A percentile compares a stretch with the other conserved stretches of the same genome.
These are phyloP conservation scores for Leersia perrieri DNA, from an alignment of 176 grass and related monocot genomes.

Conservation along the genomic window DNA sequence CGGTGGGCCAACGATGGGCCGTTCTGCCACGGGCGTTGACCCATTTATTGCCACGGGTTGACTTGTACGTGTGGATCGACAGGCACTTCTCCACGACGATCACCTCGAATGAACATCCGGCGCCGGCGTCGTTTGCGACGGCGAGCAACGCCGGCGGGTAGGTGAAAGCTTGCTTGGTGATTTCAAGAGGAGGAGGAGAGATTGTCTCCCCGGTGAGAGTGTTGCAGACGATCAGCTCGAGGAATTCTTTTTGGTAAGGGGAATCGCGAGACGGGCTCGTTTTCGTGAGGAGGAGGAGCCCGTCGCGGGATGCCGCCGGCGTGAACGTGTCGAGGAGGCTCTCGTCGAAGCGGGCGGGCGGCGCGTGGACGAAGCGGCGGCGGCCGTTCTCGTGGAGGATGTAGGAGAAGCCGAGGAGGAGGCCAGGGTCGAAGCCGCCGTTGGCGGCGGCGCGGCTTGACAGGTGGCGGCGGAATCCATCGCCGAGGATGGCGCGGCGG, in stretches of 20 bases:
- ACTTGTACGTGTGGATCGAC: neutral
- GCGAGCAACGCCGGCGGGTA: neutral
- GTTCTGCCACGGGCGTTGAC: neutral
- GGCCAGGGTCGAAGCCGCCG: neutral
- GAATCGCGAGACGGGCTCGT: too few species aligned
- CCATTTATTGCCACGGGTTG: neutral
- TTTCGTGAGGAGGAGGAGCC: neutral
- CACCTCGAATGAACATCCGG: neutral
- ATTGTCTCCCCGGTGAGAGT: neutral
- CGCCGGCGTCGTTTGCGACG: neutral
- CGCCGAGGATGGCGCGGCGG: conserved; percentile 11
- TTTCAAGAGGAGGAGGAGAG: neutral
- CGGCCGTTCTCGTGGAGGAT: too few species aligned
- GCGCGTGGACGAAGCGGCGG: neutral
- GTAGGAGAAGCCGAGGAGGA: conserved; percentile 24
- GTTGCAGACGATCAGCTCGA: neutral
- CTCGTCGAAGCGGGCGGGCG: neutral
- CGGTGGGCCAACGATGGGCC: too few species aligned
- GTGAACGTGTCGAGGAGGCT: neutral
- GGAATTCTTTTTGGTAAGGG: too few species aligned
- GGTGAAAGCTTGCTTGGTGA: too few species aligned
- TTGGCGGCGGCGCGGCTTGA: neutral
- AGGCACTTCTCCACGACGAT: neutral
- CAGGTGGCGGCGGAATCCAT: neutral
- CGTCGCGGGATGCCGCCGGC: neutral